Base-by-base conservation (phyloP, 495 filamentous ascomycete species). In the Lophiostoma macrostomum region DNA sequence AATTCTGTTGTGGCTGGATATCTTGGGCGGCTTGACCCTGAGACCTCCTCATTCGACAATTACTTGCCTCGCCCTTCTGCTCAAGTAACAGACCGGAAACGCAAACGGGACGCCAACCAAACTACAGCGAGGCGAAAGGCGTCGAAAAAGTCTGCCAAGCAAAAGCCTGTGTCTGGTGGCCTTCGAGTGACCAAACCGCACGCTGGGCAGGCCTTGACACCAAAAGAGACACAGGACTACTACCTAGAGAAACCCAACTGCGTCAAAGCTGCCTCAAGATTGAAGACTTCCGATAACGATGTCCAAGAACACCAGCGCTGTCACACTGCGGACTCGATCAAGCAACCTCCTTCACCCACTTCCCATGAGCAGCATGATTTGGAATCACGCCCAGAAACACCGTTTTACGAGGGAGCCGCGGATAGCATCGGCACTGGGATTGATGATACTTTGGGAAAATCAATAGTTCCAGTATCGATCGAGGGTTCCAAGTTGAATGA, bases 1-100 rank as follows among this genome's bases (percentile, higher is more conserved):
- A 53, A 53, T 42, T 28, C 48, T 13, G 39, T 30, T 2, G 40
- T 58, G 18, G 47, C 39, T 37, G n/a, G 31, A 25, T 52, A 58
- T 34, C 48, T 58, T 8, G 39, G 39, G 16, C 23, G 25, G n/a
- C 10, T 20, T 43, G n/a, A n/a, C n/a, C n/a, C n/a, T n/a, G n/a
- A n/a, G n/a, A 25, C 20, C n/a, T 14, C 6, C 20, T 27, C 8
- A 10, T 14, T 4, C 1, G 10, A 10, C 39, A 43, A 8, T 10
- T 27, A n/a, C 7, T 14, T 2, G n/a, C n/a, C 39, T 28, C 6
- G 7, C 7, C 20, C 29, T 27, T 25, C 24, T 2, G 5, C 19
- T 25, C 39, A 10, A 6, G 5, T 4, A 27, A 27, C 20, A 2
- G 3, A 28, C 36, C 19, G 27, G 24, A 40, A 28, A 45, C 45